Evolutionary conservation across 2,329 filamentous ascomycete species (phyloP).

Genomic region (Bimuria novae-zelandiae): DNA sequence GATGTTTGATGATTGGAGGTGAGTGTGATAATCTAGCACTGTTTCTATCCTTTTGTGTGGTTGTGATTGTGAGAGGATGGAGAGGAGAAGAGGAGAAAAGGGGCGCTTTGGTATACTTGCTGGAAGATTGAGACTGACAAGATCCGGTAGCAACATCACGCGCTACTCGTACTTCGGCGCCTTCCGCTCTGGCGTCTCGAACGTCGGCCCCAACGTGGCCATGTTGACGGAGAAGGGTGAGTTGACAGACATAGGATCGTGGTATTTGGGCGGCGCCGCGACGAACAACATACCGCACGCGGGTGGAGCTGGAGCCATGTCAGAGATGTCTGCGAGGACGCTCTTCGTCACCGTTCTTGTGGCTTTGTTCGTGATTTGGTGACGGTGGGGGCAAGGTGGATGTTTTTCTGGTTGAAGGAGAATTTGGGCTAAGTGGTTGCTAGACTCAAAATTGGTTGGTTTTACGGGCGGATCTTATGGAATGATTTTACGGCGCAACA

Average conservation of each 20-base stretch:
- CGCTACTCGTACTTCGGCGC: slow-evolving; percentile 78
- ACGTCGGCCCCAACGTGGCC: slow-evolving; percentile 73
- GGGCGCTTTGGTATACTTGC: too few species aligned
- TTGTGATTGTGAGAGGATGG: background rate
- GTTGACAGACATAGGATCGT: slow-evolving; percentile 75
- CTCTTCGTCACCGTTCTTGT: background rate
- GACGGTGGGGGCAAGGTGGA: background rate
- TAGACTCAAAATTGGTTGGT: too few species aligned
- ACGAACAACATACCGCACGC: slow-evolving; percentile 41
- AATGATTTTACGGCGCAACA: too few species aligned
- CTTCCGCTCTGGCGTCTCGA: slow-evolving; percentile 71
- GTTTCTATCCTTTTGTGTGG: background rate
- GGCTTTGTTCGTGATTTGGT: background rate
- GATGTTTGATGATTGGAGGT: slow-evolving; percentile 68
- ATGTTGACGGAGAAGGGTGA: slow-evolving; percentile 71
- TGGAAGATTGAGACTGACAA: background rate
- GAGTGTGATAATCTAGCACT: slow-evolving; percentile 28
- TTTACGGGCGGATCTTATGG: too few species aligned
- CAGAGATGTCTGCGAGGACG: background rate
- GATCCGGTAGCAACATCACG: slow-evolving; percentile 55
- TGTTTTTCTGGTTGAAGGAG: too few species aligned
- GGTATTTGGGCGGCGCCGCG: slow-evolving; percentile 68
- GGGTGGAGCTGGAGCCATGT: background rate
- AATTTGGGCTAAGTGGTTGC: too few species aligned
- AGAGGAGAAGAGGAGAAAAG: too few species aligned